These are phyloP conservation scores for Laetiporus sulphureus DNA, from an alignment of 1,284 basidiomycete genomes.

Conservation along the genomic window DNA sequence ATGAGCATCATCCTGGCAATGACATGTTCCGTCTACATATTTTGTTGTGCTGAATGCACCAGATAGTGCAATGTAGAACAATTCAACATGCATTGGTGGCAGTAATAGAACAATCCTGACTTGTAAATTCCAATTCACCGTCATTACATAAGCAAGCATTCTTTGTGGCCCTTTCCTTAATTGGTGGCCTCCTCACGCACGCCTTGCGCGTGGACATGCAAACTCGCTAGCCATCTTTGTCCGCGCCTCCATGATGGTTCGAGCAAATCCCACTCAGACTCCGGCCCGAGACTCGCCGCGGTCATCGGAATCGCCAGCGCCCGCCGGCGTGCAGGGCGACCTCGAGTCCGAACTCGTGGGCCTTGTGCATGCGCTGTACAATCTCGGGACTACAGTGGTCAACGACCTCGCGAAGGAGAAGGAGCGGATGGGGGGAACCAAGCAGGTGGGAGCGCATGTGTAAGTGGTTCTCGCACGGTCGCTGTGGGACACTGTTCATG, in stretches of 20 bases:
- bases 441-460: constrained; percentile 66
- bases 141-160: too few relatives aligned
- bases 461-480: constrained; percentile 27
- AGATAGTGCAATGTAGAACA: too few relatives aligned
- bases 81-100: too few relatives aligned
- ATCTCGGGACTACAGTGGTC: constrained; percentile 71
- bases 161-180: too few relatives aligned
- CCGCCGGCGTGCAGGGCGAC: constrained; percentile 61
- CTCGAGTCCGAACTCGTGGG: constrained; percentile 69
- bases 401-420: constrained; percentile 73
- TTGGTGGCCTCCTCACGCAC: too few relatives aligned
- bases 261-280: constrained; percentile 1
- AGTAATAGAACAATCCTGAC: too few relatives aligned
- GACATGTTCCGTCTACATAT: too few relatives aligned
- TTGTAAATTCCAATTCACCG: too few relatives aligned
- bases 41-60: too few relatives aligned
- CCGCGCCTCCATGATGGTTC: not conserved
- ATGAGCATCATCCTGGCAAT: too few relatives aligned
- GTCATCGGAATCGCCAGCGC: constrained; percentile 62
- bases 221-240: too few relatives aligned
- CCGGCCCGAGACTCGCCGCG: constrained; percentile 67
- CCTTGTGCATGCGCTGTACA: constrained; percentile 68
- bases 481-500: constrained; percentile 1
- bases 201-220: too few relatives aligned
- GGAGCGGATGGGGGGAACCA: constrained; percentile 56